Evolutionary conservation across 1,284 basidiomycete genomes (phyloP), one percentile per base, ranked within the genome.

Genomic region (Rugosomyces carneus): DNA sequence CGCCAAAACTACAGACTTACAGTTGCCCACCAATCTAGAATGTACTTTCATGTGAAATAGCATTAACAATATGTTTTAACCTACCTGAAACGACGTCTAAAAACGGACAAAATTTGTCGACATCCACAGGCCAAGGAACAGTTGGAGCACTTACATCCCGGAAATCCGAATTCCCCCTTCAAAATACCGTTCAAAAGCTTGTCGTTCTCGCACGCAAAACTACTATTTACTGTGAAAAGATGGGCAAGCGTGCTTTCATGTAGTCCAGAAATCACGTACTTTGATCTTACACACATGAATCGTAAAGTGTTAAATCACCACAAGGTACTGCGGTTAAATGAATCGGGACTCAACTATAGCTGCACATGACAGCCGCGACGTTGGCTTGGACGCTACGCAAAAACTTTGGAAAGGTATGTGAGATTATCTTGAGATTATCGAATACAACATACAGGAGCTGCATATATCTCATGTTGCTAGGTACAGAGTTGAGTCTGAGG

Each of bases 151-250:
- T 59, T 54, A 78, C 76, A 84, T 45, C 85, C 85, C 53, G 80
- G 78, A 67, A 86, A 89, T 0, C 78, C 79, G 42, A 84, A 72
- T 61, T 90, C 85, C 15, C 72, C 72, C 66, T 89, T 89, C 43
- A 89, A 64, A 18, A 86, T 67, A n/a, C 76, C 78, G 59, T 88
- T 89, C 49, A 87, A 62, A 4, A 73, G 72, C 58, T 80, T 72
- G 48, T 75, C 71, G 58, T 89, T 87, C 56, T 86, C 79, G 55
- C 84, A 87, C 0, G 81, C 73, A 55, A 69, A 85, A 0, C 75
- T 78, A 13, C 76, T 73, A 58, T 89, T 88, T 60, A 83, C 72
- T 72, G 23, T 16, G 40, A 24, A 20, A 19, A 13, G 26, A 21
- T 18, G 11, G n/a, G 37, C 37, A 16, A 21, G 37, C 19, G 36